Evolutionary conservation across 2,329 filamentous ascomycete genomes (phyloP).

Genomic region (Pseudogymnoascus sp.): DNA sequence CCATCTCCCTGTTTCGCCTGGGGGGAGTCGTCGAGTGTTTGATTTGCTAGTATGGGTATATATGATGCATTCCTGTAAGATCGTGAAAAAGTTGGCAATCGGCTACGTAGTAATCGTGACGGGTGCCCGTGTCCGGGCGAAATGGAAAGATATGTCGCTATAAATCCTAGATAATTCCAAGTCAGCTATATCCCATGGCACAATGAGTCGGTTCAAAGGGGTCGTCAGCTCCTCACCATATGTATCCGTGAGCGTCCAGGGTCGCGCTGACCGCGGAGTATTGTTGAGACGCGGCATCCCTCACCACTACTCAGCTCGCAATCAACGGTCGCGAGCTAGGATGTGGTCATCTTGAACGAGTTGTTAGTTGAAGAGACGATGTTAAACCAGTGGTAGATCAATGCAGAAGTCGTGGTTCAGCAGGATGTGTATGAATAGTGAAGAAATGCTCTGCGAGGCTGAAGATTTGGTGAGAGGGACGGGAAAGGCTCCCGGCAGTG

Average conservation of each 20-base stretch:
- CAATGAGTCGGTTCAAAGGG: background rate
- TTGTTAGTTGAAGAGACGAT: background rate
- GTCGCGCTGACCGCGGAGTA: background rate
- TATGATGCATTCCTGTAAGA: background rate
- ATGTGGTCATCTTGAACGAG: background rate
- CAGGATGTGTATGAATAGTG: background rate
- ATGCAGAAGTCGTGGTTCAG: background rate
- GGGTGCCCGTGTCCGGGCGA: background rate
- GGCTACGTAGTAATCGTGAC: background rate
- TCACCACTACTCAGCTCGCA: background rate
- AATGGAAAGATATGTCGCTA: background rate
- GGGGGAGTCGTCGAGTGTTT: background rate
- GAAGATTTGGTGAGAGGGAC: background rate
- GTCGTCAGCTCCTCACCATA: background rate
- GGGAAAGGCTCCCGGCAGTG: background rate
- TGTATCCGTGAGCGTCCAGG: conserved; percentile 4
- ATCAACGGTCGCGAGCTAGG: background rate
- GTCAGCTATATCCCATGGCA: background rate
- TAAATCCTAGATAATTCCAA: background rate
- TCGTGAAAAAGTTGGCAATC: conserved; percentile 3
- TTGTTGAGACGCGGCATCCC: conserved; percentile 7
- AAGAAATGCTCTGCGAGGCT: background rate
- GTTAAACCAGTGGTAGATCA: background rate
- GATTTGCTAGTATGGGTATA: conserved; percentile 5
- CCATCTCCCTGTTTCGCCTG: background rate